Evolutionary conservation across 1,284 basidiomycete species (phyloP).

Genomic region (Exsudoporus floridanus): DNA sequence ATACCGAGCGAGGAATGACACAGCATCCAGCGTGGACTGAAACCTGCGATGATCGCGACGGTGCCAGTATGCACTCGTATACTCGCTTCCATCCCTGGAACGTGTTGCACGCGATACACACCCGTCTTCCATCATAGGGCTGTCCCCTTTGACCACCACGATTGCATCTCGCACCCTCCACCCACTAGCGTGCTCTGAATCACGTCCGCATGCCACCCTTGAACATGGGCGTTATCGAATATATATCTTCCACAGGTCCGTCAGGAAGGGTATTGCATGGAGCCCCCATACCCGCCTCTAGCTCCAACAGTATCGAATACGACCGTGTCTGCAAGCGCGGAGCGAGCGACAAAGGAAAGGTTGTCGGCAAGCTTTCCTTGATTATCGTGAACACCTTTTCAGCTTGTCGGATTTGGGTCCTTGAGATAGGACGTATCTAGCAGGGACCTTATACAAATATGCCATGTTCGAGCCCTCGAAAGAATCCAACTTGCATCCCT

Average conservation of each 20-base stretch:
- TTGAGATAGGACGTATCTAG: constrained; percentile 59
- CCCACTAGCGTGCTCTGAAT: constrained; percentile 55
- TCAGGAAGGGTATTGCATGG: constrained; percentile 82
- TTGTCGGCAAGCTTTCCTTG: constrained; percentile 44
- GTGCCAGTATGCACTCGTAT: constrained; percentile 94
- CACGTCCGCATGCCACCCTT: constrained; percentile 50
- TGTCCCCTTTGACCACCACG: constrained; percentile 76
- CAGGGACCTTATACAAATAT: too few relatives aligned
- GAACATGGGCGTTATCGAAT: constrained; percentile 58
- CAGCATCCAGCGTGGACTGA: background rate
- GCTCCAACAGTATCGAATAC: constrained; percentile 81
- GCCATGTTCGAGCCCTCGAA: background rate
- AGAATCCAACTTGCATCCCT: constrained; percentile 40
- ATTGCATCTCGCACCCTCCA: constrained; percentile 83
- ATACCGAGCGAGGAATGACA: background rate
- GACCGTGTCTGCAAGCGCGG: constrained; percentile 64
- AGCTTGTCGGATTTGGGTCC: constrained; percentile 79
- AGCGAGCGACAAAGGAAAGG: constrained; percentile 52
- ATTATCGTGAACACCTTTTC: constrained; percentile 49
- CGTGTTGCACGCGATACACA: constrained; percentile 93
- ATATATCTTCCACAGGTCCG: constrained; percentile 84
- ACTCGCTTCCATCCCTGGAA: constrained; percentile 85
- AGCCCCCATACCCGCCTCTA: constrained; percentile 89
- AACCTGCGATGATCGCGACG: constrained; percentile 77
- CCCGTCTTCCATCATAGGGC: constrained; percentile 88